Percentiles rank a stretch among this genome's conserved stretches.
Conservation (phyloP, 1,284 basidiomycete species). For the Omphalotus olearius region DNA sequence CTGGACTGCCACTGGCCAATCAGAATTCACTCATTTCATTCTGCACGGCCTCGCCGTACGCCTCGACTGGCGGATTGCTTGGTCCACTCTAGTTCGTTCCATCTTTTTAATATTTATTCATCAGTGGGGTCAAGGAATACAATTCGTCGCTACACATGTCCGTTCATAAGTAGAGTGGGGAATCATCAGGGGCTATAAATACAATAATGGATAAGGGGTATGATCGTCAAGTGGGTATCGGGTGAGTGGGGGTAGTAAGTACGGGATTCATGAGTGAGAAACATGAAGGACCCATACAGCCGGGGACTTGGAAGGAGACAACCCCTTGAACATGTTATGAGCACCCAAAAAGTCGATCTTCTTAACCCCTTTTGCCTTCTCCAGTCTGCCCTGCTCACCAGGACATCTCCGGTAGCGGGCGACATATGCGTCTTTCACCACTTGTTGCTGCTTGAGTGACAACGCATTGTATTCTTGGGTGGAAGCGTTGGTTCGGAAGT, state of each 20-base stretch:
- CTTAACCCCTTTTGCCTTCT: constrained; percentile 22
- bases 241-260: constrained; percentile 1
- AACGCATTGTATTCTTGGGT: constrained; percentile 3
- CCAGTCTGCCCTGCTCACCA: constrained; percentile 2
- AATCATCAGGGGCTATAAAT: no score
- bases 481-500: constrained; percentile 6
- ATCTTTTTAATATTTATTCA: no score
- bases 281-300: constrained; percentile 18
- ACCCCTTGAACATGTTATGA: constrained; percentile 16
- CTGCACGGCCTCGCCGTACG: no score
- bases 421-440: constrained; percentile 7
- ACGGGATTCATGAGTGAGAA: constrained; percentile 10
- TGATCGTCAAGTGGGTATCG: constrained; percentile 5
- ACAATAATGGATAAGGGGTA: no score
- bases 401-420: constrained; percentile 7
- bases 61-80: no score
- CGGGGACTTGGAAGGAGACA: constrained; percentile 13
- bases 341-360: constrained; percentile 20
- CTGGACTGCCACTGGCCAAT: constrained; percentile 5
- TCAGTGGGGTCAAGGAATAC: no score
- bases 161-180: no score
- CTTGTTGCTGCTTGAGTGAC: constrained; percentile 3
- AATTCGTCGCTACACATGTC: no score
- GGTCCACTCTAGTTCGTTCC: no score
- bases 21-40: background rate